Conservation (phyloP, 1,139 yeast species). For the Kodamaea ohmeri region DNA sequence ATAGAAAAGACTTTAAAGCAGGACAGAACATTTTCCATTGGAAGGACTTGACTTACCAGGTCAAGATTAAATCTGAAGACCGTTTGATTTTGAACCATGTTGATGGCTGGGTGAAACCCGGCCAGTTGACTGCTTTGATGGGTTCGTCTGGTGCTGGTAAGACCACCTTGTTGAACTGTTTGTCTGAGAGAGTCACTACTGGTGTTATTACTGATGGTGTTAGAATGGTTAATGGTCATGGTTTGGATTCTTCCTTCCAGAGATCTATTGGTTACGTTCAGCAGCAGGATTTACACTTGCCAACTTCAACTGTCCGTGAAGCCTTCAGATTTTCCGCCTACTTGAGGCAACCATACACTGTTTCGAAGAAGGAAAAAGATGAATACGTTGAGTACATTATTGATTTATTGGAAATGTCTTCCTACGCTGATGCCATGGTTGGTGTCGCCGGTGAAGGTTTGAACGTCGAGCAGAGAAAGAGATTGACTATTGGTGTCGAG, state of each 20-base stretch:
- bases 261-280: conserved; percentile 82
- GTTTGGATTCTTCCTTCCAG: conserved; percentile 71
- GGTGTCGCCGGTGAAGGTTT: conserved; percentile 79
- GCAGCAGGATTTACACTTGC: conserved; percentile 75
- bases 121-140: conserved; percentile 43
- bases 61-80: conserved; percentile 61
- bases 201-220: conserved; percentile 72
- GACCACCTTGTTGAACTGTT: conserved; percentile 68
- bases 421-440: conserved; percentile 77
- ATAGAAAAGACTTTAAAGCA: neutral
- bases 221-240: conserved; percentile 69
- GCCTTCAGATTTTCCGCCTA: conserved; percentile 71
- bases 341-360: conserved; percentile 62
- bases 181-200: conserved; percentile 74
- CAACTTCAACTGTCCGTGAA: conserved; percentile 77
- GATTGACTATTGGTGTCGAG: conserved; percentile 83
- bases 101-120: conserved; percentile 59
- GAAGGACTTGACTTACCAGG: conserved; percentile 74
- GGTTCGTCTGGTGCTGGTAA: conserved; percentile 92
- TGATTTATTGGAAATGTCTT: conserved; percentile 65
- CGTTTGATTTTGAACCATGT: conserved; percentile 64
- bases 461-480: conserved; percentile 83
- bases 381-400: conserved; percentile 72
- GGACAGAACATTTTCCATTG: conserved; percentile 58
- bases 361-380: conserved; percentile 57